These are phyloP conservation scores for Filosporella fistucella DNA, from an alignment of 495 filamentous ascomycete genomes.

Conservation along the genomic window DNA sequence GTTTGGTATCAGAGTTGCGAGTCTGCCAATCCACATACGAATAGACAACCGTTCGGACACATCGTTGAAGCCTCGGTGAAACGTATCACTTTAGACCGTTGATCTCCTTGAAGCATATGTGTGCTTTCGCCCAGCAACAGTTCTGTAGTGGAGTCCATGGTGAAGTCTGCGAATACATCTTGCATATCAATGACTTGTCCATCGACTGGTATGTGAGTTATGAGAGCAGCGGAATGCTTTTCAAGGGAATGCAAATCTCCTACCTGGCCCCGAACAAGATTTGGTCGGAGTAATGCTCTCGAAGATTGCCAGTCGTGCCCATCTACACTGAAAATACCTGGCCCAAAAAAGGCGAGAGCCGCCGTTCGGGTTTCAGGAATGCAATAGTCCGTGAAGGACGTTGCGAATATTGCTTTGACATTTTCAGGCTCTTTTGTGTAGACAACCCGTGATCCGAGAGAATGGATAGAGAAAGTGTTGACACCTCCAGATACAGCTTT, in stretches of 20 bases:
- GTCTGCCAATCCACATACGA: background rate
- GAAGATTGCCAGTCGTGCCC: conserved; percentile 52
- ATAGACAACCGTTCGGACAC: background rate
- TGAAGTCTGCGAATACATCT: conserved; percentile 54
- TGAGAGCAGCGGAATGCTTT: conserved; percentile 28
- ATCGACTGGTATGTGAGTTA: conserved; percentile 18
- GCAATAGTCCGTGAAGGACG: conserved; percentile 56
- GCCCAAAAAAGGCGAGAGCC: conserved; percentile 53
- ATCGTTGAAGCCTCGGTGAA: background rate
- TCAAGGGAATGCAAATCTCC: conserved; percentile 47
- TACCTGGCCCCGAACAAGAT: conserved; percentile 24
- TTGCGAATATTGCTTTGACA: conserved; percentile 54
- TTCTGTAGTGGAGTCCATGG: conserved; percentile 65
- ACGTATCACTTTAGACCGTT: background rate
- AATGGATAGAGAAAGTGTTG: too few relatives aligned
- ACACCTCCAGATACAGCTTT: too few relatives aligned
- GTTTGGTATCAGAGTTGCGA: too few relatives aligned
- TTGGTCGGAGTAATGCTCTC: conserved; percentile 33
- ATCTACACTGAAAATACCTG: conserved; percentile 63
- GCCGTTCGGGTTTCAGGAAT: conserved; percentile 41
- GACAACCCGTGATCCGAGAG: too few relatives aligned
- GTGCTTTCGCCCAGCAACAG: conserved; percentile 57
- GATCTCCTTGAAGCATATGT: background rate
- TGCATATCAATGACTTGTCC: conserved; percentile 47
- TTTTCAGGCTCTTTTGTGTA: conserved; percentile 35